Evolutionary conservation across 2,329 filamentous ascomycete species (phyloP).

Genomic region (Cadophora sp.): DNA sequence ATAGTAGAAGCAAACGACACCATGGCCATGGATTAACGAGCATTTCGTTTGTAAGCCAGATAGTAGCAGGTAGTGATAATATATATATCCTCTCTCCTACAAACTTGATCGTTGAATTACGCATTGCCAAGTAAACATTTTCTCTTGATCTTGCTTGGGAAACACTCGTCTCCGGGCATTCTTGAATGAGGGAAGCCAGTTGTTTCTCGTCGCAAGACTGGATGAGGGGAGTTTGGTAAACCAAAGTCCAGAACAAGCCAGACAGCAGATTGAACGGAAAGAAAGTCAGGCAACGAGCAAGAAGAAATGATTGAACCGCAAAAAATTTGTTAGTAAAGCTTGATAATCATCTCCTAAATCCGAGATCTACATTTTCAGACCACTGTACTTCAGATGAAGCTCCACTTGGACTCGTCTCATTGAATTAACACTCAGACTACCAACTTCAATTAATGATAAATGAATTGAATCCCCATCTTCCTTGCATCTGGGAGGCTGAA

Average conservation of each 20-base stretch:
- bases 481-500: neutral
- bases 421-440: neutral
- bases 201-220: neutral
- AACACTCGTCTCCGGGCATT: neutral
- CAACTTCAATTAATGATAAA: neutral
- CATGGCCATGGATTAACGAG: neutral
- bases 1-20: neutral
- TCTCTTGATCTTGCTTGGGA: neutral
- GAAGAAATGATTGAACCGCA: neutral
- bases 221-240: neutral
- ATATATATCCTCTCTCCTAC: slow-evolving; percentile 8
- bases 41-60: slow-evolving; percentile 14
- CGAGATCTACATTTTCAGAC: neutral
- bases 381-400: neutral
- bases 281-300: neutral
- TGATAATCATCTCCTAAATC: slow-evolving; percentile 16
- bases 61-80: slow-evolving; percentile 20
- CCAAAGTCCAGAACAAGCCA: neutral
- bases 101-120: neutral
- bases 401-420: neutral
- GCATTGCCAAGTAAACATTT: neutral
- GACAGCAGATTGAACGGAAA: neutral
- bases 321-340: neutral
- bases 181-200: neutral
- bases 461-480: no score